Evolutionary conservation across 176 grass and related monocot genomes (phyloP).

Genomic region (Coix lacrymajobi): DNA sequence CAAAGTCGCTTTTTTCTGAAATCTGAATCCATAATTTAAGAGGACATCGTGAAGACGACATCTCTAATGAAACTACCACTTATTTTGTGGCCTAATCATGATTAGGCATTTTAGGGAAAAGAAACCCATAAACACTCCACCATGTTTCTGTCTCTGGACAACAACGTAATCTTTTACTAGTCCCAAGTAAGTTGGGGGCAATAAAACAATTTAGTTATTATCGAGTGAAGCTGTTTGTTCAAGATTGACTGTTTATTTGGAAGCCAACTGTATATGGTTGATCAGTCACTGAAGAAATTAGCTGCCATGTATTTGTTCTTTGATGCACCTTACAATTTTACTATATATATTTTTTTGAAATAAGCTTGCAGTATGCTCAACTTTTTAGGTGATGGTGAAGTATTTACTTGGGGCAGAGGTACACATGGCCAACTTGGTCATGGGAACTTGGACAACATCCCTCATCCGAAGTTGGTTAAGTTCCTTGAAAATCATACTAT

Average conservation of each 20-base stretch:
- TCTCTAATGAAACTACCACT: neutral
- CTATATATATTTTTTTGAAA: neutral
- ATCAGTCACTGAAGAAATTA: neutral
- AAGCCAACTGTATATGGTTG: neutral
- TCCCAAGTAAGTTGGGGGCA: neutral
- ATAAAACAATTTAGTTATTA: neutral
- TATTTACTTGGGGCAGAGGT: slow-evolving; percentile 84
- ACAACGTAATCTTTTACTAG: neutral
- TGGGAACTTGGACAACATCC: slow-evolving; percentile 44
- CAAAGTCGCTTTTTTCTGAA: neutral
- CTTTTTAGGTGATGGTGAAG: slow-evolving; percentile 71
- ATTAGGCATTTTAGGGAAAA: neutral
- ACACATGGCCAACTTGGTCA: slow-evolving; percentile 84
- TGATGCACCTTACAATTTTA: neutral
- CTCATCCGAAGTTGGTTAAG: slow-evolving; percentile 49
- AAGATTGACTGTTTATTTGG: neutral
- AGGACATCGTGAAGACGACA: neutral
- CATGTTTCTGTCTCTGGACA: neutral
- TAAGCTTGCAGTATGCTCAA: neutral
- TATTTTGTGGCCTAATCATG: neutral
- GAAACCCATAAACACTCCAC: neutral
- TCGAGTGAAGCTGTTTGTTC: neutral
- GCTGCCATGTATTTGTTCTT: neutral
- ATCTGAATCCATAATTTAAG: neutral
- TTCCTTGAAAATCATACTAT: slow-evolving; percentile 64